A percentile compares a stretch with the other conserved stretches of the same genome.
Conservation (phyloP, 805 yeast species). For the Ogataea allantospora region DNA sequence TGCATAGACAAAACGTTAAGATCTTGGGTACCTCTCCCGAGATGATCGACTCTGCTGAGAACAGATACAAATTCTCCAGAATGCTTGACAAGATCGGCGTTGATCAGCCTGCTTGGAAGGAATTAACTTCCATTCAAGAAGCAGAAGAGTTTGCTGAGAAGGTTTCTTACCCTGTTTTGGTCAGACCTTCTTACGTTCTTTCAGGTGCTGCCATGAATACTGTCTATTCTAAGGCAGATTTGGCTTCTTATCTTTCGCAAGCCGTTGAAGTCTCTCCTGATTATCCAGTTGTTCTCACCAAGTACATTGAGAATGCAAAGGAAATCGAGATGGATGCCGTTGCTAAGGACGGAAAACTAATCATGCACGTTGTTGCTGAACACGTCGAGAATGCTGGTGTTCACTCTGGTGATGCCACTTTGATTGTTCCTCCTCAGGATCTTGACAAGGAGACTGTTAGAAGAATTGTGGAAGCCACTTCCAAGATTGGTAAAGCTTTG, state of each 20-base stretch:
- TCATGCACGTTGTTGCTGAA: conserved; percentile 97
- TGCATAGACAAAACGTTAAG: conserved; percentile 92
- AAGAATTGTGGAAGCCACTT: conserved; percentile 92
- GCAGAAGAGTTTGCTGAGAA: conserved; percentile 90
- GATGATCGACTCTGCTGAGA: conserved; percentile 98
- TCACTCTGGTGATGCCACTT: conserved; percentile 98
- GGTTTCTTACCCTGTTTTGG: conserved; percentile 92
- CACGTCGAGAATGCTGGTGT: conserved; percentile 99
- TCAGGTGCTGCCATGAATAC: conserved; percentile 99
- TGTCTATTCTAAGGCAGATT: conserved; percentile 84
- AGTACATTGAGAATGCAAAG: conserved; percentile 93
- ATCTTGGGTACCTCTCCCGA: conserved; percentile 96
- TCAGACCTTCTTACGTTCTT: conserved; percentile 94
- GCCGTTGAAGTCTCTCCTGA: conserved; percentile 98
- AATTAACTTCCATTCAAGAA: conserved; percentile 86
- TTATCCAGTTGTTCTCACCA: conserved; percentile 96
- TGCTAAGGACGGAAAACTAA: conserved; percentile 88
- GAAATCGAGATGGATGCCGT: conserved; percentile 99
- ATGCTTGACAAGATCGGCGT: conserved; percentile 95
- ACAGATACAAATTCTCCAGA: conserved; percentile 95
- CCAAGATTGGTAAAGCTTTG: conserved; percentile 91
- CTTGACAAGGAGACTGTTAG: conserved; percentile 86
- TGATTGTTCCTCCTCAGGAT: conserved; percentile 96
- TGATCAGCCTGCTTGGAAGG: conserved; percentile 99
- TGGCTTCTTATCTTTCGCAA: conserved; percentile 82